These are phyloP conservation scores for Barnettozyma populi DNA, from an alignment of 805 yeast species.

Conservation along the genomic window DNA sequence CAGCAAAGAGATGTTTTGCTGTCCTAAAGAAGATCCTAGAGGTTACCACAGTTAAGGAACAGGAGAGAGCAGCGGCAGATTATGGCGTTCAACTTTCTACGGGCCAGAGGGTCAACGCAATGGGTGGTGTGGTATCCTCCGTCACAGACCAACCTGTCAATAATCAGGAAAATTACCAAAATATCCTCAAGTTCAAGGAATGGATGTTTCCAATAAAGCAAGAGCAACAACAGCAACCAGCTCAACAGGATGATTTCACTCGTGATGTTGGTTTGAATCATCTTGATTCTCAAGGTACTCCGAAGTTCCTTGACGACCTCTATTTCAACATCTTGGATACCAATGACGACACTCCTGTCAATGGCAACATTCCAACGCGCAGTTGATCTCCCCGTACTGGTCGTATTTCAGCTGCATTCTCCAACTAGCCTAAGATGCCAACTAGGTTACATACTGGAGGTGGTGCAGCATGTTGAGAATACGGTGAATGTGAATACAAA, in stretches of 20 bases:
- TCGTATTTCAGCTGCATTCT: background rate
- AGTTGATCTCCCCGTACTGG: background rate
- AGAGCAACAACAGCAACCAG: slow-evolving; percentile 4
- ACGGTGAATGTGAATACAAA: background rate
- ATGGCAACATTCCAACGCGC: background rate
- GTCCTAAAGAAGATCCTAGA: slow-evolving; percentile 18
- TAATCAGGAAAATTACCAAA: slow-evolving; percentile 19
- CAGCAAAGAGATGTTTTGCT: slow-evolving; percentile 14
- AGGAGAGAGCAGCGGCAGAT: background rate
- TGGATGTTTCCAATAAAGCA: slow-evolving; percentile 19
- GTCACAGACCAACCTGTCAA: slow-evolving; percentile 5
- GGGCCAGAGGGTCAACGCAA: background rate
- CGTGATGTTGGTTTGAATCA: slow-evolving; percentile 17
- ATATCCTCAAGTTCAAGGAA: slow-evolving; percentile 22
- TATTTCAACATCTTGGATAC: slow-evolving; percentile 17
- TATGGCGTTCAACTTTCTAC: background rate
- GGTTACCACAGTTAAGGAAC: slow-evolving; percentile 7
- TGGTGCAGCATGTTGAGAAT: background rate
- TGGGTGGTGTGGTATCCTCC: background rate
- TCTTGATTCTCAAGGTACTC: slow-evolving; percentile 9
- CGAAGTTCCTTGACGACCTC: slow-evolving; percentile 22
- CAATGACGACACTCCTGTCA: background rate
- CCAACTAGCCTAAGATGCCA: background rate
- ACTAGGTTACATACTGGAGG: background rate
- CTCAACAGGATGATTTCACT: slow-evolving; percentile 12